A percentile compares a stretch with the other conserved stretches of the same genome.
Conservation (phyloP, 495 filamentous ascomycete genomes). For the Penicillium daleae region DNA sequence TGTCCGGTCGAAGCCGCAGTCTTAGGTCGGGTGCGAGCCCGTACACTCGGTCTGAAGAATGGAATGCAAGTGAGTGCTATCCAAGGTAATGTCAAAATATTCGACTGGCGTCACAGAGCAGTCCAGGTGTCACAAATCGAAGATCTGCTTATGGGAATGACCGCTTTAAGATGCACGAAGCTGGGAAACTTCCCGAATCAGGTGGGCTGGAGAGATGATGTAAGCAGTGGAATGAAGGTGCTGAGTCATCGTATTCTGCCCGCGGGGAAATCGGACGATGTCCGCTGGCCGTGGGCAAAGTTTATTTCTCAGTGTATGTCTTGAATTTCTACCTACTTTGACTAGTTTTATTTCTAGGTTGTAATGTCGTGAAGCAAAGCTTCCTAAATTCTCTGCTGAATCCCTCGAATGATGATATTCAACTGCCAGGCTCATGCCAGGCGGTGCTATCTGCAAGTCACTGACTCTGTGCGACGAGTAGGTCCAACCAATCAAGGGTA, state of each 20-base stretch:
- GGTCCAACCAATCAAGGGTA: not conserved
- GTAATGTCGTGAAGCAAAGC: not conserved
- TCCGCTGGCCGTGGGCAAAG: not conserved
- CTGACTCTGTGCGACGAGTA: not conserved
- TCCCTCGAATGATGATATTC: not conserved
- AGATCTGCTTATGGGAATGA: conserved; percentile 4
- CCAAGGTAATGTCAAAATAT: too few species aligned
- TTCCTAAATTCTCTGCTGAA: not conserved
- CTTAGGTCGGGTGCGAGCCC: conserved; percentile 19
- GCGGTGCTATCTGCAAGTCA: not conserved
- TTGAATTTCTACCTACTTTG: too few species aligned
- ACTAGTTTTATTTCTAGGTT: not conserved
- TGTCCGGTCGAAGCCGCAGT: conserved; percentile 11
- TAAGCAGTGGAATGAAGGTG: conserved; percentile 12
- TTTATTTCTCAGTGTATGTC: not conserved
- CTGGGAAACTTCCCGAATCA: conserved; percentile 8
- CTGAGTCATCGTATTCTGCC: conserved; percentile 10
- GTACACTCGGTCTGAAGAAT: not conserved
- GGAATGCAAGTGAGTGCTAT: not conserved
- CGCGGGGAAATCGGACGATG: not conserved
- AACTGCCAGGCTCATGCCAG: not conserved
- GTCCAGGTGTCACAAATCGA: not conserved
- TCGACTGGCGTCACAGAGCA: not conserved
- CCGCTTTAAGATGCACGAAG: conserved; percentile 9
- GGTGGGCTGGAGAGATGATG: conserved; percentile 15